Percentiles rank a stretch among this genome's conserved stretches.
Evolutionary conservation across 1,284 basidiomycete genomes (phyloP).

Genomic region (Tetrapyrgos nigripes): DNA sequence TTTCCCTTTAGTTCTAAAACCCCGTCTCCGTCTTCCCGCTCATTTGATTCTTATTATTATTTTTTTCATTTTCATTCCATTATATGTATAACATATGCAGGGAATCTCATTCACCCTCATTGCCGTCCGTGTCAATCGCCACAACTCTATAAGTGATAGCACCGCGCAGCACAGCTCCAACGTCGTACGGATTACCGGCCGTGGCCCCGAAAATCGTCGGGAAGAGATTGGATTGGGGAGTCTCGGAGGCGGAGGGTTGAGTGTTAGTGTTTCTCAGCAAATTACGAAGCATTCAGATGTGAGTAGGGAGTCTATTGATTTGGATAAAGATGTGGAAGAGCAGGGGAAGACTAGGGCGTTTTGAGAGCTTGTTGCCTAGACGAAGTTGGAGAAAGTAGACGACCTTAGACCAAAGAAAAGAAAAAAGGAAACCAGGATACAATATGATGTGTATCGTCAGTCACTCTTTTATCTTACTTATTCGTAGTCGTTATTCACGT

Average conservation of each 20-base stretch:
- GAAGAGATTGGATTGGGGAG: slow-evolving; percentile 9
- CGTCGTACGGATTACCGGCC: not conserved
- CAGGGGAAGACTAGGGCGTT: not conserved
- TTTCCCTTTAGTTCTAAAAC: not conserved
- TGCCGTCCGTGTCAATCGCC: slow-evolving; percentile 8
- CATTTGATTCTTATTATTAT: not conserved
- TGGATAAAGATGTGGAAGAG: not conserved
- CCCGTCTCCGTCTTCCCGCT: too few relatives aligned
- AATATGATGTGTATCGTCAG: too few relatives aligned
- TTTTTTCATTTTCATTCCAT: not conserved
- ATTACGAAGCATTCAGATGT: slow-evolving; percentile 1
- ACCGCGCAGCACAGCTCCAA: slow-evolving; percentile 2
- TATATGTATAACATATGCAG: not conserved
- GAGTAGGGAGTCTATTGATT: slow-evolving; percentile 13
- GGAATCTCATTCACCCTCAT: slow-evolving; percentile 12
- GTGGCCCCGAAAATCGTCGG: not conserved
- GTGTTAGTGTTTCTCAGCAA: slow-evolving; percentile 8
- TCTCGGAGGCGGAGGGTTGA: too few relatives aligned
- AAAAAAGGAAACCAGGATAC: too few relatives aligned
- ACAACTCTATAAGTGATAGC: not conserved
- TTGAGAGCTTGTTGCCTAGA: not conserved
- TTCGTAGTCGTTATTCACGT: too few relatives aligned
- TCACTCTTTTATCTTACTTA: too few relatives aligned
- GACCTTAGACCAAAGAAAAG: too few relatives aligned
- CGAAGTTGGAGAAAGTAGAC: too few relatives aligned